Percentiles rank a stretch among this genome's conserved stretches.
These are phyloP conservation scores for Holtermannia corniformis DNA, from an alignment of 768 basidiomycete species.

Conservation along the genomic window DNA sequence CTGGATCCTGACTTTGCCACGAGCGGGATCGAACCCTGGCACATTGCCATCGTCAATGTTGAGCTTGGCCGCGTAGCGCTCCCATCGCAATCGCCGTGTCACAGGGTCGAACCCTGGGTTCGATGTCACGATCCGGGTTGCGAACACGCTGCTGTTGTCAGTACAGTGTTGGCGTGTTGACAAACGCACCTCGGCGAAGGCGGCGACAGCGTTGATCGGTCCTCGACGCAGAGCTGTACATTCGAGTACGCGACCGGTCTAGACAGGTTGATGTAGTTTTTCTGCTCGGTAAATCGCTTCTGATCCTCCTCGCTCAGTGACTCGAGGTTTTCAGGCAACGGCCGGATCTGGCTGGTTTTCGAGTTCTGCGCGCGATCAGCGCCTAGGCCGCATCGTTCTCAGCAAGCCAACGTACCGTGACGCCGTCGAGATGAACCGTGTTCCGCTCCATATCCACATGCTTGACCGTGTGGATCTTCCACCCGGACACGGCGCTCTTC, in stretches of 20 bases:
- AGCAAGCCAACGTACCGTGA: constrained; percentile 25
- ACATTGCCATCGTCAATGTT: constrained; percentile 8
- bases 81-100: constrained; percentile 19
- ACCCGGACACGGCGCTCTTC: constrained; percentile 19
- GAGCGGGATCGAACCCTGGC: constrained; percentile 9
- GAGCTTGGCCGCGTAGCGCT: constrained; percentile 28
- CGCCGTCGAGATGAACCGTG: constrained; percentile 24
- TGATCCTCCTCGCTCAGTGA: constrained; percentile 11
- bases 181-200: background rate
- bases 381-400: background rate
- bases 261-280: constrained; percentile 12
- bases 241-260: constrained; percentile 38
- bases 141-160: constrained; percentile 20
- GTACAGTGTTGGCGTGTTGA: background rate
- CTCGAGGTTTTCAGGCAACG: constrained; percentile 21
- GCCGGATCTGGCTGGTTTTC: constrained; percentile 15
- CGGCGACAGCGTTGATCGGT: constrained; percentile 10
- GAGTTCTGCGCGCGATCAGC: constrained; percentile 17
- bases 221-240: constrained; percentile 34
- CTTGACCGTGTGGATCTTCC: constrained; percentile 34
- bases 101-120: constrained; percentile 21
- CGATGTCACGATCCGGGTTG: constrained; percentile 27
- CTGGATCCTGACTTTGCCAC: constrained; percentile 16
- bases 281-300: constrained; percentile 16
- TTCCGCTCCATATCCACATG: constrained; percentile 33